Conservation (phyloP, 306 rosid species). For the Urtica urens region DNA sequence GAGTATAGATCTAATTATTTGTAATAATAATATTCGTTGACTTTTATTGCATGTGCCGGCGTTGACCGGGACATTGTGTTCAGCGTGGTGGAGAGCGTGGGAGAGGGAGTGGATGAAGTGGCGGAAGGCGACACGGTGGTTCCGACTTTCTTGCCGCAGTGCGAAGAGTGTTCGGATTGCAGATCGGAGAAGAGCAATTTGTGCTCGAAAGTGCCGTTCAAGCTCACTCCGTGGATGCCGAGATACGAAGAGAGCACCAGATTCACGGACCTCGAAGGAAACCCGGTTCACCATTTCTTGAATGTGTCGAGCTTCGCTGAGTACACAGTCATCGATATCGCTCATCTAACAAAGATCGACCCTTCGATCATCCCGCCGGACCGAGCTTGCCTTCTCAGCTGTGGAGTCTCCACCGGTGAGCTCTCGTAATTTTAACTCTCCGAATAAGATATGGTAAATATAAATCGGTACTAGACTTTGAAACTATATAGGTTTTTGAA, state of each 20-base stretch:
- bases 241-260: constrained; percentile 45
- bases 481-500: no score
- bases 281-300: constrained; percentile 48
- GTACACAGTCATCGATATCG: constrained; percentile 63
- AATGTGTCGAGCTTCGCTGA: constrained; percentile 70
- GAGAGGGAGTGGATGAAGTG: constrained; percentile 53
- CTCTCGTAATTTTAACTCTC: neutral
- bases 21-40: no score
- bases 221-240: constrained; percentile 46
- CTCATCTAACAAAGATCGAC: constrained; percentile 48
- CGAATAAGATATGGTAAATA: no score
- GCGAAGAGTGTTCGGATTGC: constrained; percentile 63
- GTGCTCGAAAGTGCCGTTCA: constrained; percentile 52
- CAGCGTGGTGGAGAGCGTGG: constrained; percentile 81
- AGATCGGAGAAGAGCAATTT: constrained; percentile 57
- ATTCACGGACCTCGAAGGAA: constrained; percentile 65
- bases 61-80: neutral
- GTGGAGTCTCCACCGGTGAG: constrained; percentile 79
- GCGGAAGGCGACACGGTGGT: constrained; percentile 62
- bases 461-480: no score
- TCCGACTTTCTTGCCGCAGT: constrained; percentile 59
- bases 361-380: constrained; percentile 41
- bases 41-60: neutral
- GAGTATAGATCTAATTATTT: no score
- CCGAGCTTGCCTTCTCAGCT: constrained; percentile 65